phyloP scores from a whole-genome alignment of 2,329 filamentous ascomycete genomes.

The Colletotrichum filicis region DNA sequence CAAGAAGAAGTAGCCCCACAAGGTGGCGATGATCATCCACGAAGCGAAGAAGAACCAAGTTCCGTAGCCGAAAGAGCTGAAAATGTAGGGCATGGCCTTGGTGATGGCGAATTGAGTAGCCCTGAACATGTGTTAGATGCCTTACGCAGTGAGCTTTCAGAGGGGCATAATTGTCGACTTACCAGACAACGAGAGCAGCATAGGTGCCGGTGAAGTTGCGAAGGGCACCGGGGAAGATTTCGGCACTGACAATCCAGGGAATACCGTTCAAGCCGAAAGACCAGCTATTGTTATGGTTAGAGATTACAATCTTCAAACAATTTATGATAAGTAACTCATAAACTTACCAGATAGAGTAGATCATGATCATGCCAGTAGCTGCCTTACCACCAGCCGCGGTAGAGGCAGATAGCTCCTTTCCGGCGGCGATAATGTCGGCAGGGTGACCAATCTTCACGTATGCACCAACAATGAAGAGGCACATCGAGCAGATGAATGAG shows the following conservation, averaged over 20 bases:
- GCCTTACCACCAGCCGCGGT: constrained; percentile 59
- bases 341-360: constrained; percentile 63
- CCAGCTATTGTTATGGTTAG: constrained; percentile 43
- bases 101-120: constrained; percentile 54
- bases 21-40: constrained; percentile 57
- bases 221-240: constrained; percentile 57
- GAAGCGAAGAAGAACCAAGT: constrained; percentile 68
- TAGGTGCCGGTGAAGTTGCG: constrained; percentile 53
- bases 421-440: constrained; percentile 53
- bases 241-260: constrained; percentile 57
- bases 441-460: constrained; percentile 64
- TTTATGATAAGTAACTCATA: too few relatives aligned
- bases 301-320: too few relatives aligned
- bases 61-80: constrained; percentile 56
- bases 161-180: neutral
- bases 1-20: constrained; percentile 62
- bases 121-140: constrained; percentile 44
- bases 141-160: neutral
- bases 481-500: constrained; percentile 57
- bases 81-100: constrained; percentile 56
- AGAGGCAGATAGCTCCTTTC: constrained; percentile 52
- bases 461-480: constrained; percentile 62
- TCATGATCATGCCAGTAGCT: constrained; percentile 65
- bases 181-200: constrained; percentile 44
- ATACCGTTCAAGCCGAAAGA: constrained; percentile 57